These are phyloP conservation scores for bread wheat (Triticum aestivum) DNA, from an alignment of 176 grass and related monocot genomes.

Conservation along the genomic window DNA sequence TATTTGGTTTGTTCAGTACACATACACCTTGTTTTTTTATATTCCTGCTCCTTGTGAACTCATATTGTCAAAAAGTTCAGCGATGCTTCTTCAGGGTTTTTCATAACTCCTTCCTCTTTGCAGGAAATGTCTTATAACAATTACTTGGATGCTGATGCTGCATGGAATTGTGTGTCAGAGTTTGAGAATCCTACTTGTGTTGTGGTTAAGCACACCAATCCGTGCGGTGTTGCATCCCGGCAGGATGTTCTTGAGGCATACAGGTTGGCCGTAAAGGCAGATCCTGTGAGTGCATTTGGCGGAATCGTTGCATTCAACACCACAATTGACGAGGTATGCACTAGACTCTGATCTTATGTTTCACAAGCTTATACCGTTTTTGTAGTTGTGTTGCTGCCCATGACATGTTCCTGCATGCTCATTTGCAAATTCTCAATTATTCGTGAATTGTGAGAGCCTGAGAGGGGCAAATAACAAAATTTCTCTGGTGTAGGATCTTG, in stretches of 20 bases:
- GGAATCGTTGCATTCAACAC: conserved; percentile 93
- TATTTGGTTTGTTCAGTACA: conserved; percentile 8
- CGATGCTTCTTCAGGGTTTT: background rate
- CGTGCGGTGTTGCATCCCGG: conserved; percentile 81
- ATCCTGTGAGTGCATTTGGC: conserved; percentile 89
- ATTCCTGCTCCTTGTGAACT: background rate
- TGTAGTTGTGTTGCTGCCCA: background rate
- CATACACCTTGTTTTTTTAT: background rate
- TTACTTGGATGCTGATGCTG: conserved; percentile 94
- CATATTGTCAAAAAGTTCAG: background rate
- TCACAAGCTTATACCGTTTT: background rate
- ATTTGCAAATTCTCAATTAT: background rate
- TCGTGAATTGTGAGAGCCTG: background rate
- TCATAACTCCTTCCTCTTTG: background rate
- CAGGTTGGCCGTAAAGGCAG: conserved; percentile 77
- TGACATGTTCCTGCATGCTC: background rate
- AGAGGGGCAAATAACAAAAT: background rate
- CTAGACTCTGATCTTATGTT: background rate
- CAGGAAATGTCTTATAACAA: conserved; percentile 99
- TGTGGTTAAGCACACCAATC: conserved; percentile 94
- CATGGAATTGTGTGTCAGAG: conserved; percentile 96
- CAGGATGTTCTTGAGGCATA: conserved; percentile 82
- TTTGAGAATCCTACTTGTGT: conserved; percentile 84
- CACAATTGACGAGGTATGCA: conserved; percentile 38
- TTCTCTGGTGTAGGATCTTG: conserved; percentile 54